Percentiles rank a stretch among this genome's conserved stretches.
These are phyloP conservation scores for Reutealis trisperma DNA, from an alignment of 345 rosid species.

Conservation along the genomic window DNA sequence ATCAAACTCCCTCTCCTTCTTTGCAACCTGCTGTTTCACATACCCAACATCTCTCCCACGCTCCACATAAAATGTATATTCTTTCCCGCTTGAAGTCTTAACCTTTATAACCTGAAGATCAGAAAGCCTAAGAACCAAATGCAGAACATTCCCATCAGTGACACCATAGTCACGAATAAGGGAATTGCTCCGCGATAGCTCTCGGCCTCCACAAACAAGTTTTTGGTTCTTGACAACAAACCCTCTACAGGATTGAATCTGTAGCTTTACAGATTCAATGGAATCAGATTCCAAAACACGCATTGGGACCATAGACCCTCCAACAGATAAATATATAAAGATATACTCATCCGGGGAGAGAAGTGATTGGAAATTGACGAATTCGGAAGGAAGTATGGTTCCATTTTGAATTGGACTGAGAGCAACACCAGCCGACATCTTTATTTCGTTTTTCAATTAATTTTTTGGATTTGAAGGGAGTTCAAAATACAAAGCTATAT, in stretches of 20 bases:
- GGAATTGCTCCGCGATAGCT: slow-evolving; percentile 61
- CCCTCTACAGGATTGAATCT: slow-evolving; percentile 64
- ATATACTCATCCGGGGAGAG: slow-evolving; percentile 50
- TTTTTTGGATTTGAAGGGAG: background rate
- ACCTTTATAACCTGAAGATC: slow-evolving; percentile 70
- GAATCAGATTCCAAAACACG: slow-evolving; percentile 62
- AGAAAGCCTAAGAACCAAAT: slow-evolving; percentile 72
- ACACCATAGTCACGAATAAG: slow-evolving; percentile 74
- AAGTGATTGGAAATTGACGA: slow-evolving; percentile 22
- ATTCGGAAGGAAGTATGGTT: slow-evolving; percentile 34
- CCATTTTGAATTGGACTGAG: slow-evolving; percentile 41
- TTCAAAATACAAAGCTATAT: background rate
- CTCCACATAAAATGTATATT: slow-evolving; percentile 54
- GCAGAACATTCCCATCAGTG: slow-evolving; percentile 64
- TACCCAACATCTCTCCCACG: slow-evolving; percentile 68
- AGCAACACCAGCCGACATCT: slow-evolving; percentile 60
- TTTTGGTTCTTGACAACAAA: slow-evolving; percentile 75
- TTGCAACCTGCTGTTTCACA: slow-evolving; percentile 61
- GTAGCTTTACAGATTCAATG: slow-evolving; percentile 66
- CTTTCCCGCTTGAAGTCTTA: slow-evolving; percentile 55
- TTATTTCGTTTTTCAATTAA: background rate
- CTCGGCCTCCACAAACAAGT: slow-evolving; percentile 71
- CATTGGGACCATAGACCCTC: slow-evolving; percentile 51
- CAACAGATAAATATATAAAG: slow-evolving; percentile 37
- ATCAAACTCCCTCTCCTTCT: slow-evolving; percentile 46